Conservation (phyloP, 1,284 basidiomycete species). For the Bjerkandera adusta region DNA sequence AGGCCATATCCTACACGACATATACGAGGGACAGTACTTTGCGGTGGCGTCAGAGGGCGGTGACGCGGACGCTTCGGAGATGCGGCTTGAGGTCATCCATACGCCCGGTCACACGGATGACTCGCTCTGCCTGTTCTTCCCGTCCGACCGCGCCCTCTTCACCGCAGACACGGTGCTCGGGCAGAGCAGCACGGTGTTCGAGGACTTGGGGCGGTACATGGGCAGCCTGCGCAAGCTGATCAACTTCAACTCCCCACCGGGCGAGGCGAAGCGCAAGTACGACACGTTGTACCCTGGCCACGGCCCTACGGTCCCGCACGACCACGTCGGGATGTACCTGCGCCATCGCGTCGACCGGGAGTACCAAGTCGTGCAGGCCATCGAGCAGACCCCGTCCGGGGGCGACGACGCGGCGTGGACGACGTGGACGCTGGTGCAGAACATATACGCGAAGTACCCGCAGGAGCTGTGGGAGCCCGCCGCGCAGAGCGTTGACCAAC, state of each 20-base stretch:
- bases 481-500: constrained; percentile 65
- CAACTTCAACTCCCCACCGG: constrained; percentile 31
- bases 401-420: constrained; percentile 43
- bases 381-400: constrained; percentile 38
- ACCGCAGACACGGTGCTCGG: constrained; percentile 93
- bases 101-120: constrained; percentile 93
- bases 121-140: constrained; percentile 73
- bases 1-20: constrained; percentile 50
- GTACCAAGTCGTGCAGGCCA: constrained; percentile 63
- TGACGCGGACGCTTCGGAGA: constrained; percentile 12
- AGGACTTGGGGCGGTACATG: constrained; percentile 79
- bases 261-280: constrained; percentile 34
- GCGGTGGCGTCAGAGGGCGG: constrained; percentile 21
- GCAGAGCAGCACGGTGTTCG: constrained; percentile 88
- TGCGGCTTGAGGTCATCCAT: constrained; percentile 63
- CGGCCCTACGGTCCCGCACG: constrained; percentile 72
- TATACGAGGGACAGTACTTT: constrained; percentile 53
- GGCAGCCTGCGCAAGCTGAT: constrained; percentile 64
- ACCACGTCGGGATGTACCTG: constrained; percentile 73
- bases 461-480: constrained; percentile 74
- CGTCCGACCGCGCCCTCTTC: constrained; percentile 68
- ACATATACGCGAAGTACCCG: constrained; percentile 72
- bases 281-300: constrained; percentile 81
- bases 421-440: constrained; percentile 62
- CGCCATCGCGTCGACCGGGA: constrained; percentile 84